phyloP scores from a whole-genome alignment of 441 rosid genomes.

The Erodium trifolium region DNA sequence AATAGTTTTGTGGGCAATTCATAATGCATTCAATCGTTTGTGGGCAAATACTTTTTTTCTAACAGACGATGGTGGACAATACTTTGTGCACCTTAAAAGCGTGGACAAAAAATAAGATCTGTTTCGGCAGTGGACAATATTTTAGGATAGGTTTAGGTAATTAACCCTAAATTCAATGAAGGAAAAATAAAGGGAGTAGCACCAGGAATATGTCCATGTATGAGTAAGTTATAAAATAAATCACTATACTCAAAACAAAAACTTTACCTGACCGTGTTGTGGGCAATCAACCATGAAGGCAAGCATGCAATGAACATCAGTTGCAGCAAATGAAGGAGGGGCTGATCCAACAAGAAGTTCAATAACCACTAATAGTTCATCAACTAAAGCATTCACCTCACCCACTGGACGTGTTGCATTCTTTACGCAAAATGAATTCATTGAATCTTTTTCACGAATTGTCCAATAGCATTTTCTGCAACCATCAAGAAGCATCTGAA shows the following conservation, averaged over 20 bases:
- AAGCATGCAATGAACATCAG: slow-evolving; percentile 76
- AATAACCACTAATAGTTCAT: slow-evolving; percentile 93
- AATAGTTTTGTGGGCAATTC: too few species aligned
- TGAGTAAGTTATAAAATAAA: too few species aligned
- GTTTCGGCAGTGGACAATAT: too few species aligned
- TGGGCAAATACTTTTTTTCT: too few species aligned
- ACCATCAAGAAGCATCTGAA: slow-evolving; percentile 99
- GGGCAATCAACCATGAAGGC: slow-evolving; percentile 96
- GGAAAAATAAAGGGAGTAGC: not conserved
- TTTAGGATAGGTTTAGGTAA: too few species aligned
- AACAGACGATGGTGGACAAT: too few species aligned
- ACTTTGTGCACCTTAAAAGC: too few species aligned
- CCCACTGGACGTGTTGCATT: slow-evolving; percentile 69
- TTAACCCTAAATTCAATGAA: too few species aligned
- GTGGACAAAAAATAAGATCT: too few species aligned
- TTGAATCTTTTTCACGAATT: slow-evolving; percentile 72
- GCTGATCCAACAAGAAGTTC: slow-evolving; percentile 96
- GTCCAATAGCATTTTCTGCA: slow-evolving; percentile 99
- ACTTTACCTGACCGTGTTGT: slow-evolving; percentile 86
- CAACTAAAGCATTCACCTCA: slow-evolving; percentile 94
- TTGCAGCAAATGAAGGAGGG: slow-evolving; percentile 63
- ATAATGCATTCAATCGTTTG: too few species aligned
- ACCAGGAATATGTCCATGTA: not conserved
- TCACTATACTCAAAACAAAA: not conserved
- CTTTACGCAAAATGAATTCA: slow-evolving; percentile 49